Evolutionary conservation across 768 basidiomycete species (phyloP).

Genomic region (Artomyces pyxidatus): DNA sequence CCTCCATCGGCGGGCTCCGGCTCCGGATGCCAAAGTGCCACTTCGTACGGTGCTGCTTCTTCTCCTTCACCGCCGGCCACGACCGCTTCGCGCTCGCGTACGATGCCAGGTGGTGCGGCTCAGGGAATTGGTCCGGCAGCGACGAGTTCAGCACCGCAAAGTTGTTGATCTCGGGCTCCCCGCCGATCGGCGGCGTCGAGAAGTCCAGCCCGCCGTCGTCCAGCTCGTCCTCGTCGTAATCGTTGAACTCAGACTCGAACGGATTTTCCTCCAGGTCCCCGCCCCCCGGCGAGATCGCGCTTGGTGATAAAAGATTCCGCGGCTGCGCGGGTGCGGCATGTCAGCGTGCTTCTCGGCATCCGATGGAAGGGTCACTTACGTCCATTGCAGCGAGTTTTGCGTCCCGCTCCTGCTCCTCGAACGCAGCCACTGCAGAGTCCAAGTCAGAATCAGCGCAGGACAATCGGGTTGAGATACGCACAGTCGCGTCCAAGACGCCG

Average conservation of each 20-base stretch:
- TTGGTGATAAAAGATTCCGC: slow-evolving; percentile 60
- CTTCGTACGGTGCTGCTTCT: slow-evolving; percentile 73
- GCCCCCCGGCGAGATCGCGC: slow-evolving; percentile 53
- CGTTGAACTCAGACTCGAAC: slow-evolving; percentile 68
- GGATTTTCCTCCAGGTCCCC: slow-evolving; percentile 66
- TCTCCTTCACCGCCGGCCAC: slow-evolving; percentile 37
- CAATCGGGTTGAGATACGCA: slow-evolving; percentile 35
- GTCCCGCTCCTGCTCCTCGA: slow-evolving; percentile 82
- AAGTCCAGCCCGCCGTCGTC: slow-evolving; percentile 47
- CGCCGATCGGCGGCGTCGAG: slow-evolving; percentile 31
- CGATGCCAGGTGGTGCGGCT: slow-evolving; percentile 64
- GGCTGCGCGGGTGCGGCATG: slow-evolving; percentile 35
- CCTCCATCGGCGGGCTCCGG: slow-evolving; percentile 94
- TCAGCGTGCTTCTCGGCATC: slow-evolving; percentile 5
- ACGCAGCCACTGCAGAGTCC: slow-evolving; percentile 54
- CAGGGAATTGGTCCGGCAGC: slow-evolving; percentile 52
- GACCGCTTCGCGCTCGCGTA: slow-evolving; percentile 49
- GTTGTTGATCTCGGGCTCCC: slow-evolving; percentile 45
- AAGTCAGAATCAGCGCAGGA: slow-evolving; percentile 12
- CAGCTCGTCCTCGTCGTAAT: slow-evolving; percentile 43
- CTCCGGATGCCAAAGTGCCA: slow-evolving; percentile 99
- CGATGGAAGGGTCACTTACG: slow-evolving; percentile 36
- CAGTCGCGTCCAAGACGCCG: slow-evolving; percentile 74
- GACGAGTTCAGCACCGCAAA: slow-evolving; percentile 90
- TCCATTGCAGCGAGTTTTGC: slow-evolving; percentile 75